A percentile compares a stretch with the other conserved stretches of the same genome.
Evolutionary conservation across 1,139 yeast genomes (phyloP).

Genomic region (Geotrichum fermentans): DNA sequence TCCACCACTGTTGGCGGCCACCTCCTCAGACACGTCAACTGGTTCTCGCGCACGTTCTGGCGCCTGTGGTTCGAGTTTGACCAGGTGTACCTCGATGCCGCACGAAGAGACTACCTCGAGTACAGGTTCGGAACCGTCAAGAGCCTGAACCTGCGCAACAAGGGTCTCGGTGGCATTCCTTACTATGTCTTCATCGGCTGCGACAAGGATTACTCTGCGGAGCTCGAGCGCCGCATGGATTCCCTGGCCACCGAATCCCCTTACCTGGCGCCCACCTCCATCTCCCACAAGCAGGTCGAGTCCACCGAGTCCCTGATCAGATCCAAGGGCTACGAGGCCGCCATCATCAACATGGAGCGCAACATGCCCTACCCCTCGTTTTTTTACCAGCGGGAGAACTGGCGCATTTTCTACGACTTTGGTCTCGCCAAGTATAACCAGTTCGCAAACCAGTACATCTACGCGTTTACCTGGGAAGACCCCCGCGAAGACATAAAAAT

Average conservation of each 20-base stretch:
- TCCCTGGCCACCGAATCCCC: conserved; percentile 78
- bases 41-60: conserved; percentile 79
- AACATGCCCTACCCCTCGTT: conserved; percentile 73
- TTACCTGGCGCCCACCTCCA: conserved; percentile 56
- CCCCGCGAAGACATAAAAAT: conserved; percentile 74
- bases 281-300: conserved; percentile 7
- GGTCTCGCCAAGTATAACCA: conserved; percentile 61
- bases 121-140: conserved; percentile 76
- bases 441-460: conserved; percentile 71
- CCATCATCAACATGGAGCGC: conserved; percentile 54
- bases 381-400: conserved; percentile 68
- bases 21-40: conserved; percentile 64
- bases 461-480: conserved; percentile 89
- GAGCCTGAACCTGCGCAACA: conserved; percentile 63
- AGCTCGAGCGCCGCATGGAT: conserved; percentile 59
- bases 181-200: conserved; percentile 82
- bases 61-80: conserved; percentile 84
- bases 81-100: conserved; percentile 69
- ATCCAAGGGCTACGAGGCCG: conserved; percentile 72
- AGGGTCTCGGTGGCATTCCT: conserved; percentile 64
- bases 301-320: conserved; percentile 34
- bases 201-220: conserved; percentile 58
- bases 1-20: conserved; percentile 71
- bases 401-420: conserved; percentile 79
- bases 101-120: conserved; percentile 78